A percentile compares a stretch with the other conserved stretches of the same genome.
Evolutionary conservation across 805 yeast species (phyloP).

Genomic region (Kluyveromyces lactis): DNA sequence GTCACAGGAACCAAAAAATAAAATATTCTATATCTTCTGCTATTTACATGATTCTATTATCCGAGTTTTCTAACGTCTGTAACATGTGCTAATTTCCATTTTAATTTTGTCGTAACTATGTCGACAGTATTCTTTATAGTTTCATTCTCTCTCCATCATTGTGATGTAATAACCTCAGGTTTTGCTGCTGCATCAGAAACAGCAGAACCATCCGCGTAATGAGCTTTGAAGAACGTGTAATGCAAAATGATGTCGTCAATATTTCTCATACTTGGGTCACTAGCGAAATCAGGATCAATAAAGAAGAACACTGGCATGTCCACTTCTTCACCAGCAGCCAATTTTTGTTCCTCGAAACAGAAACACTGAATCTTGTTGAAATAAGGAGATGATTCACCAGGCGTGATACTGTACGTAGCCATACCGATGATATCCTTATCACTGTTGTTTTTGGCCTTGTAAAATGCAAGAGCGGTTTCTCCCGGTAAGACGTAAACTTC

Average conservation of each 20-base stretch:
- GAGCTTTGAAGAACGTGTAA: slow-evolving; percentile 78
- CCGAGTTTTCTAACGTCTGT: no score
- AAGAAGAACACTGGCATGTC: slow-evolving; percentile 98
- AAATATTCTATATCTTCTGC: not conserved
- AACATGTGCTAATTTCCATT: no score
- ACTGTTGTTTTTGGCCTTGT: slow-evolving; percentile 79
- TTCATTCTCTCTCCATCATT: no score
- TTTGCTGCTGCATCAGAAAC: slow-evolving; percentile 15
- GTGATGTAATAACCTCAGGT: not conserved
- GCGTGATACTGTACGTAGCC: slow-evolving; percentile 96
- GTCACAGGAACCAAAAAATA: not conserved
- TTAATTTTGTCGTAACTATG: no score
- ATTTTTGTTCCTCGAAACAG: slow-evolving; percentile 93
- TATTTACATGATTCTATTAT: no score
- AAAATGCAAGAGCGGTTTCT: slow-evolving; percentile 94
- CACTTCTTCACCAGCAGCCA: slow-evolving; percentile 93
- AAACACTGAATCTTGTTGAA: slow-evolving; percentile 97
- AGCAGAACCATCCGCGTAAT: slow-evolving; percentile 35
- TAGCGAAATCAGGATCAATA: slow-evolving; percentile 91
- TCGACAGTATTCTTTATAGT: no score
- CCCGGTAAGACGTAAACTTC: slow-evolving; percentile 93
- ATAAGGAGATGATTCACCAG: slow-evolving; percentile 93
- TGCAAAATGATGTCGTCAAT: slow-evolving; percentile 85
- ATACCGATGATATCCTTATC: slow-evolving; percentile 91
- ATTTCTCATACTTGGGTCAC: slow-evolving; percentile 86